Evolutionary conservation across 2,329 filamentous ascomycete genomes (phyloP).

Genomic region (Keithomyces neogunnii): DNA sequence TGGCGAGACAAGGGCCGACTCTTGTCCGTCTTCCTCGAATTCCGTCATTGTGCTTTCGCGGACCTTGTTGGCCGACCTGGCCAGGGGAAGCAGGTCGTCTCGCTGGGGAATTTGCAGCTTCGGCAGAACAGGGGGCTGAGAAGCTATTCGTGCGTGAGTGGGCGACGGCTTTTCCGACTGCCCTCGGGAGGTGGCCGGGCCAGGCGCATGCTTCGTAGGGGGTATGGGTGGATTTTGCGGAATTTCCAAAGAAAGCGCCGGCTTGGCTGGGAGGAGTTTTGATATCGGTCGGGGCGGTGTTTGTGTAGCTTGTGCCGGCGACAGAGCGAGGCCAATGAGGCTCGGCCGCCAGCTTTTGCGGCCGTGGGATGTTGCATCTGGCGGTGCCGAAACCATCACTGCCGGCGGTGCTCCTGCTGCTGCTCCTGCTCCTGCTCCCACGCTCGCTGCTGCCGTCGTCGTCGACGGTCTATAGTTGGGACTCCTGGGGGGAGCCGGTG

Average conservation of each 20-base stretch:
- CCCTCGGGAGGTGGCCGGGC: not conserved
- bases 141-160: slow-evolving; percentile 8
- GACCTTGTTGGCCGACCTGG: slow-evolving; percentile 8
- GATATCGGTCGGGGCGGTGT: slow-evolving; percentile 27
- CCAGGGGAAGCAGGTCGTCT: not conserved
- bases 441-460: not conserved
- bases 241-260: slow-evolving; percentile 26
- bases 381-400: not conserved
- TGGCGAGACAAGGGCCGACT: slow-evolving; percentile 20
- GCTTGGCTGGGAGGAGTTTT: slow-evolving; percentile 36
- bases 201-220: not conserved
- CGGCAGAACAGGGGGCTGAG: slow-evolving; percentile 15
- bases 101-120: slow-evolving; percentile 20
- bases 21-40: slow-evolving; percentile 41
- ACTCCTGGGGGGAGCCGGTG: slow-evolving; percentile 13
- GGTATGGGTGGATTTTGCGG: slow-evolving; percentile 1
- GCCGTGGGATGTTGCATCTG: not conserved
- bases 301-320: slow-evolving; percentile 18
- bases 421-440: not conserved
- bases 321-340: slow-evolving; percentile 37
- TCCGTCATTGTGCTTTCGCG: slow-evolving; percentile 41
- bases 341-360: slow-evolving; percentile 22
- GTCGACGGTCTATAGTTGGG: slow-evolving; percentile 7
- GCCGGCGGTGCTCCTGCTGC: not conserved
- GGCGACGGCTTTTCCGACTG: slow-evolving; percentile 6